Conservation (phyloP, 371 early-diverging fungal species). For the Entomophthora muscae region DNA sequence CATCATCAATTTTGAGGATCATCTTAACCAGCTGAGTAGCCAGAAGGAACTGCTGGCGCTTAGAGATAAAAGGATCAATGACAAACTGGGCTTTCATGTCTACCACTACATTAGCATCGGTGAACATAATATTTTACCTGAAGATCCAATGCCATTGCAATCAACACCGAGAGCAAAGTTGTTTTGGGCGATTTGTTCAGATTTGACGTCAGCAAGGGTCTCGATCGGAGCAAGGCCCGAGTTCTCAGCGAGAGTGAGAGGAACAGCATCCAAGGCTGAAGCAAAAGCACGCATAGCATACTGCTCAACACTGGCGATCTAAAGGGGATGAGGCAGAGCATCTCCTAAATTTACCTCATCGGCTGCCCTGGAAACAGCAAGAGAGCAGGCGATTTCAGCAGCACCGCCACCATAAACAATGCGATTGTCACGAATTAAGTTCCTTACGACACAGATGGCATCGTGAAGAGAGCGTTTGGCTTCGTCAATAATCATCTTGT, state of each 20-base stretch:
- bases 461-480: constrained; percentile 98
- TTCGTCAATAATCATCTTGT: constrained; percentile 99
- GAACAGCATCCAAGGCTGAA: constrained; percentile 92
- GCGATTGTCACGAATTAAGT: constrained; percentile 89
- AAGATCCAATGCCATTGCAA: constrained; percentile 79
- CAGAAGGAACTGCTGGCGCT: constrained; percentile 93
- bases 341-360: constrained; percentile 35
- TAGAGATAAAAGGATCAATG: constrained; percentile 96
- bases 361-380: constrained; percentile 85
- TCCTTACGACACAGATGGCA: constrained; percentile 98
- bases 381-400: constrained; percentile 90
- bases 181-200: constrained; percentile 71
- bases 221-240: constrained; percentile 93
- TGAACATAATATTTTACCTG: constrained; percentile 25
- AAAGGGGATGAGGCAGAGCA: neutral
- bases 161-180: constrained; percentile 90
- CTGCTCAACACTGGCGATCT: constrained; percentile 83
- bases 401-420: constrained; percentile 99
- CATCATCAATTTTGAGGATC: constrained; percentile 94
- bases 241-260: constrained; percentile 95
- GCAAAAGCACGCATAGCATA: constrained; percentile 98
- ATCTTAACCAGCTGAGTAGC: constrained; percentile 99
- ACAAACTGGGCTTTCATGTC: constrained; percentile 97
- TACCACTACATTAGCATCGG: constrained; percentile 9
- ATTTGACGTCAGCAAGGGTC: constrained; percentile 84